Conservation (phyloP, 495 filamentous ascomycete genomes). For the Aspergillus kassunensis region DNA sequence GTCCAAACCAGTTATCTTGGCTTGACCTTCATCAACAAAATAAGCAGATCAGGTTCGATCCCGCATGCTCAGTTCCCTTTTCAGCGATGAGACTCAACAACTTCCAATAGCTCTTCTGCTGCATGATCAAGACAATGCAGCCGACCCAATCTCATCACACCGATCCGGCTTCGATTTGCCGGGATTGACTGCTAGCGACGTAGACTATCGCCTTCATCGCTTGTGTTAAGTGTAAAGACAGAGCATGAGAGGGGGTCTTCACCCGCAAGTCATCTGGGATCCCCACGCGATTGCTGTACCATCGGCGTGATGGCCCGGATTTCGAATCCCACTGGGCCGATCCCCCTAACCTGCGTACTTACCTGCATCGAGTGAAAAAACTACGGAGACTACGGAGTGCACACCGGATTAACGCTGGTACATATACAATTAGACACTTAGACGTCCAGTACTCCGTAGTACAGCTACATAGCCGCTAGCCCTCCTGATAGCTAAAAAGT, state of each 20-base stretch:
- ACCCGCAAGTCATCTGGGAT: neutral
- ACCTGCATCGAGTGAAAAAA: neutral
- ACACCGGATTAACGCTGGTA: too few relatives aligned
- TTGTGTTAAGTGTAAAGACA: neutral
- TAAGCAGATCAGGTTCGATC: neutral
- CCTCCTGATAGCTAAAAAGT: neutral
- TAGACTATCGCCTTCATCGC: too few relatives aligned
- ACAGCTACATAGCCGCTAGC: neutral
- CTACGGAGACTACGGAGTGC: too few relatives aligned
- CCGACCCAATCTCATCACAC: conserved; percentile 7
- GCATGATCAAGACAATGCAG: conserved; percentile 9
- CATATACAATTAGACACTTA: too few relatives aligned
- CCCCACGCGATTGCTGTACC: neutral
- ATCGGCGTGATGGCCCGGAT: neutral
- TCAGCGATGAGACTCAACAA: neutral
- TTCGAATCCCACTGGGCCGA: neutral
- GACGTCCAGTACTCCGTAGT: too few relatives aligned
- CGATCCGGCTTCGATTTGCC: neutral
- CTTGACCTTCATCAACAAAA: too few relatives aligned
- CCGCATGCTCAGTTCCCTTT: neutral
- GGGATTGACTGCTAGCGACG: too few relatives aligned
- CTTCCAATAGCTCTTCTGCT: neutral
- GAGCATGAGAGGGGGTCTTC: conserved; percentile 5
- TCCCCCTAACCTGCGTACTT: neutral
- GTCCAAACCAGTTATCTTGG: too few relatives aligned